These are phyloP conservation scores for Lophiostoma macrostomum DNA, from an alignment of 495 filamentous ascomycete genomes.

Conservation along the genomic window DNA sequence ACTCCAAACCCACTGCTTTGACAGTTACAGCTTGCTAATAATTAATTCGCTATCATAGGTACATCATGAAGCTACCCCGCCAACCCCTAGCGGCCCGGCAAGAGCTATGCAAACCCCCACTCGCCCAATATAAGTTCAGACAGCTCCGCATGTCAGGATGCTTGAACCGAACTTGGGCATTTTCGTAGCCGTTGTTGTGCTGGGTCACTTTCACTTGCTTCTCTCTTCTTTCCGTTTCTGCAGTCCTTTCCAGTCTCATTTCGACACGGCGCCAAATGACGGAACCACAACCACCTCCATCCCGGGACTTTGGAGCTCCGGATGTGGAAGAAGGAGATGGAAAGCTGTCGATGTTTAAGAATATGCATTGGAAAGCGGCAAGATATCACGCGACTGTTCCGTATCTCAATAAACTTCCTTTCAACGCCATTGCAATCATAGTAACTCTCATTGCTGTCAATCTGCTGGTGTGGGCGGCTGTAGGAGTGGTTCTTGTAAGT, in stretches of 20 bases:
- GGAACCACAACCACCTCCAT: not conserved
- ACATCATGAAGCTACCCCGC: conserved; percentile 26
- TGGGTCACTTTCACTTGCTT: not conserved
- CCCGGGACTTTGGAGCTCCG: not conserved
- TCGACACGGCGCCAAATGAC: not conserved
- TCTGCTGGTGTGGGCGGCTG: conserved; percentile 66
- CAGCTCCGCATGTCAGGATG: not conserved
- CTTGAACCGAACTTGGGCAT: too few species aligned
- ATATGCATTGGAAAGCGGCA: conserved; percentile 31
- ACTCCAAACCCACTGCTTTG: not conserved
- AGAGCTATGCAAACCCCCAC: not conserved
- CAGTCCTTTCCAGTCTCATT: too few species aligned
- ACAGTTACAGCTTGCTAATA: conserved; percentile 20
- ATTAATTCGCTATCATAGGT: conserved; percentile 15
- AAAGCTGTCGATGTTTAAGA: conserved; percentile 7
- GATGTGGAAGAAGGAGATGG: conserved; percentile 1
- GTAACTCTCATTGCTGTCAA: conserved; percentile 63
- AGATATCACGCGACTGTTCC: conserved; percentile 40
- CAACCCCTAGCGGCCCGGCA: conserved; percentile 1
- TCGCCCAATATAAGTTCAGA: not conserved
- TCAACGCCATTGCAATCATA: conserved; percentile 66
- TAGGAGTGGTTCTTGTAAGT: conserved; percentile 63
- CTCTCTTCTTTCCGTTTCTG: not conserved
- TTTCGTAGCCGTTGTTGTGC: too few species aligned
- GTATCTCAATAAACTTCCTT: conserved; percentile 50